These are phyloP conservation scores for Botryotinia globosa DNA, from an alignment of 2,329 filamentous ascomycete species.

Conservation along the genomic window DNA sequence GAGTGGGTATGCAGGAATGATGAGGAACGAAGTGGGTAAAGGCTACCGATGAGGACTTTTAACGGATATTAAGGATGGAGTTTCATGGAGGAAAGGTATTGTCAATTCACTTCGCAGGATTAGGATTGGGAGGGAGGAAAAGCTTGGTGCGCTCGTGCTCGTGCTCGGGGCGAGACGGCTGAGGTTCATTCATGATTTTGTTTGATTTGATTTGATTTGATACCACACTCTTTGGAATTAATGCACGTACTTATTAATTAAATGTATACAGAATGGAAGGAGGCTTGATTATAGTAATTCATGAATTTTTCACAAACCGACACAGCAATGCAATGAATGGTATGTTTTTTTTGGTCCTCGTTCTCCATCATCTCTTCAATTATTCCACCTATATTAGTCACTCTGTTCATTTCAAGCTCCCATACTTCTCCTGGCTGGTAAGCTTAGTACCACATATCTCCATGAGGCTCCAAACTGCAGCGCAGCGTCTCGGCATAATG, in stretches of 20 bases:
- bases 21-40: not conserved
- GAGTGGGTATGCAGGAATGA: conserved; percentile 19
- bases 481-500: not conserved
- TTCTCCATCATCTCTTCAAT: not conserved
- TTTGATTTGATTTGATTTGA: conserved; percentile 1
- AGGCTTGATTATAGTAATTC: not conserved
- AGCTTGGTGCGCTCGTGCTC: not conserved
- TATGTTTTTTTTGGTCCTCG: no score
- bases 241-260: not conserved
- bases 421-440: fast-evolving
- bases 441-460: not conserved
- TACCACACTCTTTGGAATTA: conserved; percentile 9
- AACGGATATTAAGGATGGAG: not conserved
- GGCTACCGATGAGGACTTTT: not conserved
- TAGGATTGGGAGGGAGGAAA: not conserved
- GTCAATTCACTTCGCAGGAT: not conserved
- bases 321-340: not conserved
- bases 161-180: not conserved
- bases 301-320: not conserved
- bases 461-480: not conserved
- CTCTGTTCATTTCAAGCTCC: no score
- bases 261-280: not conserved
- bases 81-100: not conserved
- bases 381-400: not conserved
- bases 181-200: not conserved